Percentiles rank a stretch among this genome's conserved stretches.
Evolutionary conservation across 1,284 basidiomycete species (phyloP).

Genomic region (Crepidotus sp.): DNA sequence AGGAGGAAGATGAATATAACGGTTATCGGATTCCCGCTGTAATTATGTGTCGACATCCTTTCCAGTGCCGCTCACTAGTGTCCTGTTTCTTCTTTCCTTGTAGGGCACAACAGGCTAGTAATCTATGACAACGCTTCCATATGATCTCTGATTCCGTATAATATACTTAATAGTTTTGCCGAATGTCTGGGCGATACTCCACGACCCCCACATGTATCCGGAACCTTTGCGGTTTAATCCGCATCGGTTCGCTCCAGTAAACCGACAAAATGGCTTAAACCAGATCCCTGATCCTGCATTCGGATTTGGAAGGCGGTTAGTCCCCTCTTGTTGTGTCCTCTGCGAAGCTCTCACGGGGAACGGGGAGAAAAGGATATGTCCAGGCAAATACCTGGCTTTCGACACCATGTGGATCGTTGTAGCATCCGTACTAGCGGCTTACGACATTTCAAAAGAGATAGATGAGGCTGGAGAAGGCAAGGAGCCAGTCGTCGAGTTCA

Average conservation of each 20-base stretch:
- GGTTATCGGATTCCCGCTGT: slow-evolving; percentile 35
- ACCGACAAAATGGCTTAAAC: slow-evolving; percentile 21
- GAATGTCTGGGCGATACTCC: slow-evolving; percentile 33
- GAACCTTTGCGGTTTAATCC: slow-evolving; percentile 29
- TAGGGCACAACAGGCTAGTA: slow-evolving; percentile 24
- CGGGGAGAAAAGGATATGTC: slow-evolving; percentile 30
- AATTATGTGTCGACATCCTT: background rate
- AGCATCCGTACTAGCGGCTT: slow-evolving; percentile 36
- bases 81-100: background rate
- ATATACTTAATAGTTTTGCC: slow-evolving; percentile 27
- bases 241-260: slow-evolving; percentile 24
- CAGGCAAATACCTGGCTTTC: slow-evolving; percentile 38
- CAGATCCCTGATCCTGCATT: slow-evolving; percentile 29
- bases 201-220: slow-evolving; percentile 28
- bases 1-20: slow-evolving; percentile 33
- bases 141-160: slow-evolving; percentile 10
- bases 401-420: slow-evolving; percentile 42
- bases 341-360: background rate
- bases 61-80: too few species aligned
- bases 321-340: background rate
- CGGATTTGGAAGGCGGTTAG: slow-evolving; percentile 36
- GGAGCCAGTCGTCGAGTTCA: slow-evolving; percentile 32
- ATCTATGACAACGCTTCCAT: background rate
- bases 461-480: slow-evolving; percentile 35
- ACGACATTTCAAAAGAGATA: slow-evolving; percentile 31